These are phyloP conservation scores for Pythium vanterpoolii DNA, from an alignment of 352 stramenopile genomes.

Conservation along the genomic window DNA sequence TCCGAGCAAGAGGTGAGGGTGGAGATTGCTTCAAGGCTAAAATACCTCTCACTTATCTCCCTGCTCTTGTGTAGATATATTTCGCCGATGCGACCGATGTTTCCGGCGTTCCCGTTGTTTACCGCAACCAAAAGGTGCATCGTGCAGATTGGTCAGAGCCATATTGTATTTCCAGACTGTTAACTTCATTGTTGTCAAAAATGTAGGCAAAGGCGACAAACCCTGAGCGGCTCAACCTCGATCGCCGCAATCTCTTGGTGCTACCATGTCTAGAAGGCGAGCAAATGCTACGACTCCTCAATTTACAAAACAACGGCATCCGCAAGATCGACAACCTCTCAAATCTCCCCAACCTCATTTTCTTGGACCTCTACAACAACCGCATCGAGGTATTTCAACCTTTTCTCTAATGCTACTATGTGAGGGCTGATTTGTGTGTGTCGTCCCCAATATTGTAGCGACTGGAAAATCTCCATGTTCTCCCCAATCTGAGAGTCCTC, in stretches of 20 bases:
- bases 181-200: not conserved
- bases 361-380: constrained; percentile 93
- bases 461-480: constrained; percentile 72
- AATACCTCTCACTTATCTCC: not conserved
- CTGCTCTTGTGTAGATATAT: constrained; percentile 38
- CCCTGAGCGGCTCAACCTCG: constrained; percentile 87
- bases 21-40: not conserved
- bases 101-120: constrained; percentile 68
- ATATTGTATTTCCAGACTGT: not conserved
- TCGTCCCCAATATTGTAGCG: constrained; percentile 25
- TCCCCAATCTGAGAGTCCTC: constrained; percentile 87
- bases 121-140: constrained; percentile 62
- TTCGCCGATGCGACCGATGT: constrained; percentile 71
- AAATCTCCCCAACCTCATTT: constrained; percentile 89
- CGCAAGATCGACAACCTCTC: constrained; percentile 79
- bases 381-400: constrained; percentile 55
- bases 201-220: constrained; percentile 58
- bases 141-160: not conserved
- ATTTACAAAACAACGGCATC: constrained; percentile 92
- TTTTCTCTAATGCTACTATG: not conserved
- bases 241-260: constrained; percentile 74
- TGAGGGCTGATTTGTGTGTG: not conserved
- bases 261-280: constrained; percentile 89
- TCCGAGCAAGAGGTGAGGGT: constrained; percentile 20
- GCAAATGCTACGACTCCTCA: constrained; percentile 85